A percentile compares a stretch with the other conserved stretches of the same genome.
Conservation (phyloP, 2,329 filamentous ascomycete genomes). For the Verticillium longisporum region DNA sequence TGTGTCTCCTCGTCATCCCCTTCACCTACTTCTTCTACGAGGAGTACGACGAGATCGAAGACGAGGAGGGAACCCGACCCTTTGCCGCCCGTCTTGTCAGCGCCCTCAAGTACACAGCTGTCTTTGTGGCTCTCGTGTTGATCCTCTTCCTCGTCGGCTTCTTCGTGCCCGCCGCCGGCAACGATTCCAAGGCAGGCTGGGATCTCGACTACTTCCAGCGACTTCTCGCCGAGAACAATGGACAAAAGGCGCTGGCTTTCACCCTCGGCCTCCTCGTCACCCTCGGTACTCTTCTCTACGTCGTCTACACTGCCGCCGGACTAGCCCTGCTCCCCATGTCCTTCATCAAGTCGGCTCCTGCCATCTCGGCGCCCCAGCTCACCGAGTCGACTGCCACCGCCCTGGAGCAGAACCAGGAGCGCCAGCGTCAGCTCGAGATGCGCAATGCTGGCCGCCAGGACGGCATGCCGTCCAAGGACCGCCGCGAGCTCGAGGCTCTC, state of each 20-base stretch:
- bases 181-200: conserved; percentile 57
- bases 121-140: conserved; percentile 72
- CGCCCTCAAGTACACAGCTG: conserved; percentile 86
- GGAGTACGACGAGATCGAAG: conserved; percentile 88
- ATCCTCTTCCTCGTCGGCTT: conserved; percentile 88
- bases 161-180: conserved; percentile 77
- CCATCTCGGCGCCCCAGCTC: conserved; percentile 74
- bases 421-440: conserved; percentile 84
- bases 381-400: conserved; percentile 71
- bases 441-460: conserved; percentile 71
- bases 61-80: conserved; percentile 65
- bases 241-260: conserved; percentile 89
- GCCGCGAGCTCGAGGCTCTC: conserved; percentile 79
- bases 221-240: conserved; percentile 77
- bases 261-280: conserved; percentile 82
- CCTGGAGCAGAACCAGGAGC: conserved; percentile 81
- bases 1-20: conserved; percentile 84
- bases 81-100: conserved; percentile 66
- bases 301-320: conserved; percentile 82
- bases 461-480: conserved; percentile 75
- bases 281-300: conserved; percentile 77
- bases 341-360: conserved; percentile 85
- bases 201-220: conserved; percentile 91
- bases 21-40: conserved; percentile 99
- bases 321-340: conserved; percentile 83